These are phyloP conservation scores for Cladorrhinum sp. DNA, from an alignment of 2,329 filamentous ascomycete genomes.

Conservation along the genomic window DNA sequence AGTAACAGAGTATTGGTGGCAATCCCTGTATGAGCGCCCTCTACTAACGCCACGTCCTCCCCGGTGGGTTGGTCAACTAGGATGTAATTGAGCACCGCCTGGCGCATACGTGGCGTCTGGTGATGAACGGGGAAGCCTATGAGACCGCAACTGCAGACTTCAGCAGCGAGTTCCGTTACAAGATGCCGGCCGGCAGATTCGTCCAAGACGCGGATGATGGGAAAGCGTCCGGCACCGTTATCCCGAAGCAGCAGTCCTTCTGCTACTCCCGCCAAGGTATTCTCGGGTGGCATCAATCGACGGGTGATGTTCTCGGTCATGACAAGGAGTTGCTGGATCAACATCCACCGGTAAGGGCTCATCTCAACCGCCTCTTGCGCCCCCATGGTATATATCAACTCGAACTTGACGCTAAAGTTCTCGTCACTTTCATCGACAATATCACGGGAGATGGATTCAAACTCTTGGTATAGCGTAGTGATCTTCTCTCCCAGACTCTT, in stretches of 20 bases:
- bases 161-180: constrained; percentile 33
- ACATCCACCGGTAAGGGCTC: constrained; percentile 54
- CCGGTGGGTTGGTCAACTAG: constrained; percentile 32
- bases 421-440: constrained; percentile 64
- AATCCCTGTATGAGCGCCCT: constrained; percentile 29
- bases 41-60: constrained; percentile 35
- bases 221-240: constrained; percentile 28
- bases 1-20: constrained; percentile 47
- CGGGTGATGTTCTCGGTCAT: constrained; percentile 37
- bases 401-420: constrained; percentile 51
- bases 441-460: constrained; percentile 52
- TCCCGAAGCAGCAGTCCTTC: constrained; percentile 39
- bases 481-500: constrained; percentile 47
- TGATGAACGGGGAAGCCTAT: constrained; percentile 41
- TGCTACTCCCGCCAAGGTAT: constrained; percentile 39
- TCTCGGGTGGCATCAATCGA: constrained; percentile 20
- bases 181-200: constrained; percentile 32
- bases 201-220: constrained; percentile 47
- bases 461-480: constrained; percentile 49
- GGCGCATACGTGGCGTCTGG: constrained; percentile 34
- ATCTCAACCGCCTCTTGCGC: constrained; percentile 48
- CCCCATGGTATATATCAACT: constrained; percentile 57
- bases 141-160: constrained; percentile 45
- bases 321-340: constrained; percentile 52
- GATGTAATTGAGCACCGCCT: constrained; percentile 38